phyloP scores from a whole-genome alignment of 2,329 filamentous ascomycete species.

The Colletotrichum euphorbiae region DNA sequence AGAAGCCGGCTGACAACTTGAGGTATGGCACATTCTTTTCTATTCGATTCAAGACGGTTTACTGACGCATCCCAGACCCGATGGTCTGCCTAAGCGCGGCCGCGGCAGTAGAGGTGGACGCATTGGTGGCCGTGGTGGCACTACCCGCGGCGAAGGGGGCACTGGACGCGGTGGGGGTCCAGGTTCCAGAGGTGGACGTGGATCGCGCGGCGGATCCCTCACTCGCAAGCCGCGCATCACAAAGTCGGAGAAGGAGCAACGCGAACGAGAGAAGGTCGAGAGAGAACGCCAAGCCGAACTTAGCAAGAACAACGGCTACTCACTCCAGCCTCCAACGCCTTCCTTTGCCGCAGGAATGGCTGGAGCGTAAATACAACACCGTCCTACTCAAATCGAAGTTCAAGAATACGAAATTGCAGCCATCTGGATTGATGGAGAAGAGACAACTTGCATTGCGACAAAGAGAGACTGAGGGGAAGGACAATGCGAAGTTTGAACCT shows the following conservation, averaged over 20 bases:
- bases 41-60: conserved; percentile 25
- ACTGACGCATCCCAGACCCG: conserved; percentile 63
- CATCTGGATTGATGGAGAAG: conserved; percentile 1
- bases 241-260: conserved; percentile 84
- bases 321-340: conserved; percentile 48
- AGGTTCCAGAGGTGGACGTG: conserved; percentile 76
- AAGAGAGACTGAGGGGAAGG: conserved; percentile 2
- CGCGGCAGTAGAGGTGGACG: conserved; percentile 59
- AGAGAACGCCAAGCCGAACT: conserved; percentile 66
- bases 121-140: conserved; percentile 70
- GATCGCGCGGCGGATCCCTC: conserved; percentile 80
- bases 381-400: background rate
- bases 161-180: conserved; percentile 65
- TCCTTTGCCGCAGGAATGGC: conserved; percentile 41
- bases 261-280: conserved; percentile 84
- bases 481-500: conserved; percentile 13
- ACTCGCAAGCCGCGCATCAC: conserved; percentile 86
- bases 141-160: conserved; percentile 64
- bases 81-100: conserved; percentile 78
- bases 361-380: conserved; percentile 28
- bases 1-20: conserved; percentile 68
- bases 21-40: conserved; percentile 56
- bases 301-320: conserved; percentile 52
- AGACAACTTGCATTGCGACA: conserved; percentile 11
- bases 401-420: background rate